These are phyloP conservation scores for Actinomortierella wolfii DNA, from an alignment of 371 early-diverging fungal species.

Conservation along the genomic window DNA sequence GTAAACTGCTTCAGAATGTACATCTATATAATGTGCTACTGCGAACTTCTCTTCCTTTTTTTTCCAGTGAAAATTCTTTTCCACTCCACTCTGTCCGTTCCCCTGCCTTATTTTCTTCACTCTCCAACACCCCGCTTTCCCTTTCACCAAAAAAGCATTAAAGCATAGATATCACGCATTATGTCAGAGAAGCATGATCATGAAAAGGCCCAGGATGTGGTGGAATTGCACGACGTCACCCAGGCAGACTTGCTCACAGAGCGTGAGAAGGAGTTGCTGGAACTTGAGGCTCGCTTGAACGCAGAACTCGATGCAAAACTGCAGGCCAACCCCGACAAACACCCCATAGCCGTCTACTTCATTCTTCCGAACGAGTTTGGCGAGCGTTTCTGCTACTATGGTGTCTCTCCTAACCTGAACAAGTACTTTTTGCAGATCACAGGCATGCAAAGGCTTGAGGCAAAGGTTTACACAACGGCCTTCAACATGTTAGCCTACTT, in stretches of 20 bases:
- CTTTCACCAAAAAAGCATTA: no score
- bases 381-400: constrained; percentile 30
- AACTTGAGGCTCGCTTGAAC: constrained; percentile 5
- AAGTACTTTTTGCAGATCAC: constrained; percentile 2
- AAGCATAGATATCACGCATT: background rate
- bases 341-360: constrained; percentile 23
- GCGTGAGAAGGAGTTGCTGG: constrained; percentile 1
- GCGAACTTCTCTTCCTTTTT: constrained; percentile 1
- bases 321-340: background rate
- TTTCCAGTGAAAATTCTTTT: constrained; percentile 22
- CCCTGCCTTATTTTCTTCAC: background rate
- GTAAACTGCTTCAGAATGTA: no score
- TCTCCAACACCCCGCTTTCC: background rate
- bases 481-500: constrained; percentile 57
- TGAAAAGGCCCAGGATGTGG: constrained; percentile 1
- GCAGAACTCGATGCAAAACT: constrained; percentile 6
- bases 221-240: no score
- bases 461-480: constrained; percentile 27
- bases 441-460: constrained; percentile 1
- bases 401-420: constrained; percentile 12
- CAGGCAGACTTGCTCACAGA: background rate
- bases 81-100: background rate
- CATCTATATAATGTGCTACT: no score
- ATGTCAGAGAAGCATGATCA: constrained; percentile 20
- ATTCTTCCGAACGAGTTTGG: constrained; percentile 31